Percentiles rank a stretch among this genome's conserved stretches.
Conservation (phyloP, 2,329 filamentous ascomycete species). For the Curvularia spicifera region DNA sequence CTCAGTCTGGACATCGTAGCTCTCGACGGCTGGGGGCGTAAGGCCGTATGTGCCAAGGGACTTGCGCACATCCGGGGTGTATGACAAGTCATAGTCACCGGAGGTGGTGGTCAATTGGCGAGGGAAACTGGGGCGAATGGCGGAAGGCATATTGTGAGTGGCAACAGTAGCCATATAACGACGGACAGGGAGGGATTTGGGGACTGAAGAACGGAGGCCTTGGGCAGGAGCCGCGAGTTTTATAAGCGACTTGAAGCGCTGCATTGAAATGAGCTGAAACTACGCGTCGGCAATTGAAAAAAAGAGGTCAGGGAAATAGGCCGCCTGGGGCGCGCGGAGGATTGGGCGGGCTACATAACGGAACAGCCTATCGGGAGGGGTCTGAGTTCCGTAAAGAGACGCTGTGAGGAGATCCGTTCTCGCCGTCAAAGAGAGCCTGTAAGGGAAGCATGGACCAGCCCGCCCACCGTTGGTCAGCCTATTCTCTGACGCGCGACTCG, state of each 20-base stretch:
- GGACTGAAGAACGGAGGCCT: conserved; percentile 26
- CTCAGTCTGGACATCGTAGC: conserved; percentile 57
- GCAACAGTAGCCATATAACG: conserved; percentile 47
- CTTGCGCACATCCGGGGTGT: conserved; percentile 57
- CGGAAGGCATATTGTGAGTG: conserved; percentile 42
- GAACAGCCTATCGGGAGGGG: conserved; percentile 39
- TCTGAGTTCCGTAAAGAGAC: conserved; percentile 18
- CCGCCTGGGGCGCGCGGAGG: conserved; percentile 28
- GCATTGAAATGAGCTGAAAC: conserved; percentile 45
- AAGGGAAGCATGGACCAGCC: conserved; percentile 18
- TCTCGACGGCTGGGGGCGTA: conserved; percentile 59
- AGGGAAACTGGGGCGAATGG: conserved; percentile 47
- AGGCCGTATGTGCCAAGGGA: conserved; percentile 61
- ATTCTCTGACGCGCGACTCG: conserved; percentile 11
- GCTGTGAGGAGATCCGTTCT: conserved; percentile 23
- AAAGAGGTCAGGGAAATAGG: conserved; percentile 38
- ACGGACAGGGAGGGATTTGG: conserved; percentile 26
- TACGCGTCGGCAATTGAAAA: conserved; percentile 40
- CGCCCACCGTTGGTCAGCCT: conserved; percentile 1
- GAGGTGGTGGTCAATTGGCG: conserved; percentile 51
- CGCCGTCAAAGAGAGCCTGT: conserved; percentile 19
- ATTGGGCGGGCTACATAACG: conserved; percentile 19
- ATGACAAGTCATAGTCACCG: conserved; percentile 59
- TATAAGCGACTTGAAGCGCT: conserved; percentile 42
- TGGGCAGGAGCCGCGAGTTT: conserved; percentile 40